Base-by-base conservation (phyloP, 345 rosid species). In the Lepidium didymum region DNA sequence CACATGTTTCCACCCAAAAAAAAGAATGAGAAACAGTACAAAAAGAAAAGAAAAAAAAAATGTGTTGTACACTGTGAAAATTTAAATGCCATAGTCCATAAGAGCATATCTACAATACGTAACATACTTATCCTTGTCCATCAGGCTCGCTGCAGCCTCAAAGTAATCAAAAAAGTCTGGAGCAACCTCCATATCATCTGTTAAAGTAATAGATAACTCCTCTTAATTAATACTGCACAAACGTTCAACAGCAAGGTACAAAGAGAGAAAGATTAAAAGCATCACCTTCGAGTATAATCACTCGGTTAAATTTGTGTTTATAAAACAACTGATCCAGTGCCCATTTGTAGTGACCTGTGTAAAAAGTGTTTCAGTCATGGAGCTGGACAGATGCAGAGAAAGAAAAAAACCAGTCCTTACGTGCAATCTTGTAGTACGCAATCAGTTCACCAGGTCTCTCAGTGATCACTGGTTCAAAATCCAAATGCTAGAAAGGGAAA, bases 101-200 rank as follows among this genome's bases (percentile, higher is more conserved):
- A 21, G 67, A 41, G 46, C 25, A 35, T 25, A 54, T 61, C 29
- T 73, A 38, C 60, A 65, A 61, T 10, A 67, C 61, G 57, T 31
- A 53, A 70, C 90, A 56, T 84, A 95, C 99, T 76, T 83, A 82
- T 95, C 99, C 85, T 75, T 89, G 70, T 91, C 96, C 79, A 95
- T 86, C 67, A 95, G 91, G 63, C 77, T 75, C 46, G 99, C 85
- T 5, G 90, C 84, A 70, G 99, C 99, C 87, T 86, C 99, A 75
- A 95, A 95, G 80, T 91, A 95, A 69, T 89, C 84, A 57, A 95
- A 95, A 83, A 95, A 95, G 73, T 95, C 97, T 14, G 96, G 94
- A 49, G 96, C 87, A 70, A 95, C 89, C 73, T 91, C 99, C 99
- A 91, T 95, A 73, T 95, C 99, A 85, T 95, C 99, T 95, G 93